Evolutionary conservation across 2,329 filamentous ascomycete genomes (phyloP).

Genomic region (Fusarium nygamai): DNA sequence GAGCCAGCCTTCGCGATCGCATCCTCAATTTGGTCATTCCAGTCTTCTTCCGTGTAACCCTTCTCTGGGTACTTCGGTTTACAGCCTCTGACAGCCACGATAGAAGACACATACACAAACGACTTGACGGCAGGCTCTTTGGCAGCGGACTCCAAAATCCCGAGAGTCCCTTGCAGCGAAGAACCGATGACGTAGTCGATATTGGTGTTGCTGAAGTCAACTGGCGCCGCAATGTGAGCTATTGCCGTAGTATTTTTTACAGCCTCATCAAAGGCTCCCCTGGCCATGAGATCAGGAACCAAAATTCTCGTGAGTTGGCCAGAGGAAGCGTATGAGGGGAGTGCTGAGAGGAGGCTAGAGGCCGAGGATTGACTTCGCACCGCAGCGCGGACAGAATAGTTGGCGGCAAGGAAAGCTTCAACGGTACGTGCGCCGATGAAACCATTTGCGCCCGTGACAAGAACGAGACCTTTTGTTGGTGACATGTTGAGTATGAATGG

Average conservation of each 20-base stretch:
- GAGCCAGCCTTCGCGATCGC: not conserved
- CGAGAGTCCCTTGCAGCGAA: slow-evolving; percentile 6
- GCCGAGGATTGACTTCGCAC: slow-evolving; percentile 11
- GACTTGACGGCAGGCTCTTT: not conserved
- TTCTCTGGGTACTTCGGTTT: not conserved
- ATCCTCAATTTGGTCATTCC: slow-evolving; percentile 18
- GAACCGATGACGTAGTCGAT: slow-evolving; percentile 16
- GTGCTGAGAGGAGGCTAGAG: not conserved
- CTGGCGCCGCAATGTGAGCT: slow-evolving; percentile 10
- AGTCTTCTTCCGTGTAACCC: slow-evolving; percentile 13
- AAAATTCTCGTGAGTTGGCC: not conserved
- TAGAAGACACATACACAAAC: slow-evolving; percentile 11
- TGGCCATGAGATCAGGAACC: not conserved
- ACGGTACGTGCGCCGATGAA: slow-evolving; percentile 17
- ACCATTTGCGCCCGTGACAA: slow-evolving; percentile 20
- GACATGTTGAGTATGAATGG: not conserved
- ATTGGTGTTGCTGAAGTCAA: slow-evolving; percentile 7
- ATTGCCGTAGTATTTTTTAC: not conserved
- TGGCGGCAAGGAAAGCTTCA: slow-evolving; percentile 10
- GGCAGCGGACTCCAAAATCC: not conserved
- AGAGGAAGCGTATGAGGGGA: not conserved
- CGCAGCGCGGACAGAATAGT: slow-evolving; percentile 5
- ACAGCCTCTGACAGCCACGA: not conserved
- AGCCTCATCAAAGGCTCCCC: slow-evolving; percentile 4
- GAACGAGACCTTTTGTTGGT: slow-evolving; percentile 1